Conservation (phyloP, 345 rosid genomes). For the Arabidopsis arenosa region DNA sequence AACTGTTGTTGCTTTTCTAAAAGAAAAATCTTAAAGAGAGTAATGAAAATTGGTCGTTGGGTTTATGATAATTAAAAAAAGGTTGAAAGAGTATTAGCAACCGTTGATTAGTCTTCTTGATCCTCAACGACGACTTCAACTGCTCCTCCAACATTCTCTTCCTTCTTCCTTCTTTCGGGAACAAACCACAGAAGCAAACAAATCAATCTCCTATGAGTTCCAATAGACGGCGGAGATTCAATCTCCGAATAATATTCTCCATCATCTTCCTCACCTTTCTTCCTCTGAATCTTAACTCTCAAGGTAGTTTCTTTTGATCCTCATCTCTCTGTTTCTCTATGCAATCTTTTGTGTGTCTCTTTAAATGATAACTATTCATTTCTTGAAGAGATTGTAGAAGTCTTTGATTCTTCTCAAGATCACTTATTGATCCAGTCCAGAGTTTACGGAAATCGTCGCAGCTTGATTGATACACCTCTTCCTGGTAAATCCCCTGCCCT, state of each 20-base stretch:
- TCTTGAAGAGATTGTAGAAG: constrained; percentile 18
- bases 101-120: constrained; percentile 40
- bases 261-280: constrained; percentile 40
- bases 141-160: constrained; percentile 26
- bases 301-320: constrained; percentile 29
- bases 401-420: constrained; percentile 35
- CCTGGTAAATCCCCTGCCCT: not conserved
- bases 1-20: not conserved
- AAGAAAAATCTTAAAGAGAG: not conserved
- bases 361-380: constrained; percentile 11
- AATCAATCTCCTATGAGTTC: constrained; percentile 32
- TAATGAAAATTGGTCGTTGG: not conserved
- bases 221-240: constrained; percentile 16
- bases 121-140: constrained; percentile 42
- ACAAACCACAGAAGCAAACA: constrained; percentile 13
- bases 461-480: constrained; percentile 20
- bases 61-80: not conserved
- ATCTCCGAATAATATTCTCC: constrained; percentile 30
- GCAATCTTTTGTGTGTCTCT: not conserved
- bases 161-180: constrained; percentile 19
- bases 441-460: constrained; percentile 35
- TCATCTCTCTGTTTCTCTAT: constrained; percentile 27
- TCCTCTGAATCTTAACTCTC: constrained; percentile 31
- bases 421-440: constrained; percentile 8
- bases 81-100: constrained; percentile 35